phyloP scores from a whole-genome alignment of 441 rosid genomes.

The Biscutella laevigata region DNA sequence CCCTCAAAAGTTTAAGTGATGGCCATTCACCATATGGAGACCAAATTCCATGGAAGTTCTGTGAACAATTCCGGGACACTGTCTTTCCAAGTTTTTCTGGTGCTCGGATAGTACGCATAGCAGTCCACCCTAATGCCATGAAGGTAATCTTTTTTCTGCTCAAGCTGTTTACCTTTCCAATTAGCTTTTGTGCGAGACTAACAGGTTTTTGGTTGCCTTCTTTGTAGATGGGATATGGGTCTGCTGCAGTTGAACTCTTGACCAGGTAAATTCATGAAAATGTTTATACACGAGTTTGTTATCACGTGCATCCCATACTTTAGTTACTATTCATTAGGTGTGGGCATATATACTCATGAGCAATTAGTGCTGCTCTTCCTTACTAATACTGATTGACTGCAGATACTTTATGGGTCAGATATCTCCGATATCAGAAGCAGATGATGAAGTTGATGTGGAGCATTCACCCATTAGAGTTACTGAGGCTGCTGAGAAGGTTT shows the following conservation, averaged over 20 bases:
- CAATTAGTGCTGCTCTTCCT: too few species aligned
- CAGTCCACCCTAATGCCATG: conserved; percentile 94
- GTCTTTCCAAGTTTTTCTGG: conserved; percentile 92
- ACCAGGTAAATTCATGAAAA: conserved; percentile 46
- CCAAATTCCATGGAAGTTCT: conserved; percentile 98
- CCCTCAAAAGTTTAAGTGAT: conserved; percentile 56
- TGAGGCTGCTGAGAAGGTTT: conserved; percentile 51
- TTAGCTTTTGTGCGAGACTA: conserved; percentile 8
- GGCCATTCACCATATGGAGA: conserved; percentile 94
- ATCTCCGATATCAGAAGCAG: conserved; percentile 58
- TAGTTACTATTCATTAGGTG: background rate
- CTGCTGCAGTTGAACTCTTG: conserved; percentile 81
- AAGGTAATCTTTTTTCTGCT: conserved; percentile 40
- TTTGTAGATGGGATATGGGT: conserved; percentile 55
- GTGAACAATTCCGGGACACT: conserved; percentile 71
- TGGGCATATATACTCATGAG: too few species aligned
- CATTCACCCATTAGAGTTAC: conserved; percentile 44
- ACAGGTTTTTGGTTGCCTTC: background rate
- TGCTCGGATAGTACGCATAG: conserved; percentile 94
- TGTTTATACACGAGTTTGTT: background rate
- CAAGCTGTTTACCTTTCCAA: background rate
- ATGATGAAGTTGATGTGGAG: conserved; percentile 41
- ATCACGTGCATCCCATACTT: background rate
- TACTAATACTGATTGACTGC: conserved; percentile 8
- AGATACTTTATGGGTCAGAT: conserved; percentile 92